phyloP scores from a whole-genome alignment of 768 basidiomycete species.

The Porpolomopsis calyptriformis region DNA sequence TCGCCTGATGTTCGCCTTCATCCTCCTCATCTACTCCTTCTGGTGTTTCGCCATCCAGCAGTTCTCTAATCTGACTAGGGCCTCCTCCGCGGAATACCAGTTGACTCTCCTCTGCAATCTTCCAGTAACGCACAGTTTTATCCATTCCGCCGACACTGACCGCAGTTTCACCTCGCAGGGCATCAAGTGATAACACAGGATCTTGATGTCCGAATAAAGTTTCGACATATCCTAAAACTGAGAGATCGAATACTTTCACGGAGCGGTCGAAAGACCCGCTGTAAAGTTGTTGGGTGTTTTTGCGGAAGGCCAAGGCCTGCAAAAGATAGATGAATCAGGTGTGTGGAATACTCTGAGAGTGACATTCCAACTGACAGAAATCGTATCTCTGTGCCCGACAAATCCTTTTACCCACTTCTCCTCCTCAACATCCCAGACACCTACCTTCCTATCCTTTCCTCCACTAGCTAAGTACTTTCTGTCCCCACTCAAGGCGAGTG shows the following conservation, averaged over 20 bases:
- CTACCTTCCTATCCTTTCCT: constrained; percentile 72
- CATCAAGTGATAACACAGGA: constrained; percentile 63
- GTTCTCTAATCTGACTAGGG: constrained; percentile 64
- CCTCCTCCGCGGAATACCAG: constrained; percentile 96
- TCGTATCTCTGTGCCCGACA: constrained; percentile 44
- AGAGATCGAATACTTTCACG: constrained; percentile 73
- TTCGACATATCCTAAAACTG: constrained; percentile 87
- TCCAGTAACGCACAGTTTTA: constrained; percentile 91
- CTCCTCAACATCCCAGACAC: constrained; percentile 77
- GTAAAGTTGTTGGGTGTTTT: constrained; percentile 65
- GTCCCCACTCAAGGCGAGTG: constrained; percentile 76
- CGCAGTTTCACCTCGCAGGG: constrained; percentile 73
- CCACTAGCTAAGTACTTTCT: constrained; percentile 80
- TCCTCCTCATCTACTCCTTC: constrained; percentile 50
- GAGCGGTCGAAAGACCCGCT: constrained; percentile 80
- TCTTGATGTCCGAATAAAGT: constrained; percentile 98
- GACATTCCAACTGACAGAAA: constrained; percentile 22
- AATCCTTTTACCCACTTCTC: constrained; percentile 73
- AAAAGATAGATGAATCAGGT: background rate
- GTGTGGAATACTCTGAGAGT: background rate
- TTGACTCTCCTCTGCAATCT: constrained; percentile 89
- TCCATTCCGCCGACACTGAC: constrained; percentile 86
- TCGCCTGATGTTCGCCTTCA: constrained; percentile 15
- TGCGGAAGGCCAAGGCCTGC: constrained; percentile 66
- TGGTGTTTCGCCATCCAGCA: constrained; percentile 65